Conservation (phyloP, 2,329 filamentous ascomycete genomes). For the Stenocarpella maydis region DNA sequence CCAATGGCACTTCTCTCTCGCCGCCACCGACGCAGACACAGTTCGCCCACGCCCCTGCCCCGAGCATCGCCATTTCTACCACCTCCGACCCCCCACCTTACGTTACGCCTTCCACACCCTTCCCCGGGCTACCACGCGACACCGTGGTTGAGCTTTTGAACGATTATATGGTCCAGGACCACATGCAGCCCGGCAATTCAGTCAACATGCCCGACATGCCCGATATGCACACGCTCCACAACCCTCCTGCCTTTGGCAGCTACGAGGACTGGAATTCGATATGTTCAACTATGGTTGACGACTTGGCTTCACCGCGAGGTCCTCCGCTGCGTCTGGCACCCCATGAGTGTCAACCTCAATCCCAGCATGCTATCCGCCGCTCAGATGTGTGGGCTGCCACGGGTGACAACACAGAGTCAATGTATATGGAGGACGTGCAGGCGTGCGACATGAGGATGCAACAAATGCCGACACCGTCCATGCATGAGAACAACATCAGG, state of each 20-base stretch:
- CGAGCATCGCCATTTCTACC: slow-evolving; percentile 32
- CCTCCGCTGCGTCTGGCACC: slow-evolving; percentile 29
- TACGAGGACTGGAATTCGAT: slow-evolving; percentile 35
- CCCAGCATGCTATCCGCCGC: slow-evolving; percentile 10
- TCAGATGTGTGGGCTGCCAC: slow-evolving; percentile 32
- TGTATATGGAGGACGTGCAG: slow-evolving; percentile 34
- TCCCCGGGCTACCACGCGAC: slow-evolving; percentile 26
- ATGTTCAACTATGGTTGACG: slow-evolving; percentile 35
- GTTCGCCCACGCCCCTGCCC: slow-evolving; percentile 14
- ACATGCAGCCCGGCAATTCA: slow-evolving; percentile 20
- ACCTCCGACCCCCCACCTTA: slow-evolving; percentile 30
- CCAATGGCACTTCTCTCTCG: slow-evolving; percentile 20
- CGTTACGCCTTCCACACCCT: slow-evolving; percentile 27
- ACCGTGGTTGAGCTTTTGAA: slow-evolving; percentile 34
- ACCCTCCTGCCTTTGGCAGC: slow-evolving; percentile 30
- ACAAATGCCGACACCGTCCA: slow-evolving; percentile 14
- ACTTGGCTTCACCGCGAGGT: slow-evolving; percentile 29
- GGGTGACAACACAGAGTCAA: slow-evolving; percentile 29
- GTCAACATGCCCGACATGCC: slow-evolving; percentile 18
- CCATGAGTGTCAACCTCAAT: slow-evolving; percentile 30
- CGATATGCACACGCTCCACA: slow-evolving; percentile 4
- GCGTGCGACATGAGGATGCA: slow-evolving; percentile 27
- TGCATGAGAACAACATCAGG: slow-evolving; percentile 11
- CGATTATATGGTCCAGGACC: slow-evolving; percentile 31
- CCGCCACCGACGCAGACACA: slow-evolving; percentile 26